phyloP scores from a whole-genome alignment of 192 early-diverging fungal genomes.

The Haplosporangium gracile region DNA sequence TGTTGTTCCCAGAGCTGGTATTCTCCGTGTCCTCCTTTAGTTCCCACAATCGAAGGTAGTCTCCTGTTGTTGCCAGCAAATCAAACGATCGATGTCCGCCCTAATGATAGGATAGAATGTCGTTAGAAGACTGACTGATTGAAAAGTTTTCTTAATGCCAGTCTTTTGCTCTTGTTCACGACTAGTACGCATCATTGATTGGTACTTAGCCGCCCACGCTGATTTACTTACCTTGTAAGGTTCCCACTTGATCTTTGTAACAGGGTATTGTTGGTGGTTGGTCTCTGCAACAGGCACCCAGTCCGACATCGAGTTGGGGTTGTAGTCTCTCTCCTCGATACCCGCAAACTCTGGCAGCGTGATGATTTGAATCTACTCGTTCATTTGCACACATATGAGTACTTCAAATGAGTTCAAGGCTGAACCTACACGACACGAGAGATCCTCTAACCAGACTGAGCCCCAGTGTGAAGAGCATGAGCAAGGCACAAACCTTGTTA shows the following conservation, averaged over 20 bases:
- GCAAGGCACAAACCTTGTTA: slow-evolving; percentile 67
- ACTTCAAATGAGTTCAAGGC: background rate
- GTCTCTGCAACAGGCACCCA: slow-evolving; percentile 83
- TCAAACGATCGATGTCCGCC: slow-evolving; percentile 65
- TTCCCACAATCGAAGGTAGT: slow-evolving; percentile 93
- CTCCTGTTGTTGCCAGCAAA: slow-evolving; percentile 90
- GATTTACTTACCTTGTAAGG: slow-evolving; percentile 70
- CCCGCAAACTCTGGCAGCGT: slow-evolving; percentile 66
- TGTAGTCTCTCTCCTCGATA: slow-evolving; percentile 32
- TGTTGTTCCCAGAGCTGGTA: slow-evolving; percentile 29
- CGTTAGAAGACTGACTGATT: background rate
- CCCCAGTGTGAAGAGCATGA: background rate
- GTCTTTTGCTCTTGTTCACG: background rate
- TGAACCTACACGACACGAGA: too few relatives aligned
- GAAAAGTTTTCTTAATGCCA: background rate
- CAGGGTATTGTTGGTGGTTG: slow-evolving; percentile 85
- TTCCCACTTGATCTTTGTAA: slow-evolving; percentile 93
- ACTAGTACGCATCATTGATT: background rate
- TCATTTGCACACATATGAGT: background rate
- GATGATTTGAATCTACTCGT: slow-evolving; percentile 73
- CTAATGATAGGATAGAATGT: slow-evolving; percentile 15
- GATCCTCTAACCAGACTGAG: too few relatives aligned
- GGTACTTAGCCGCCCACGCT: background rate
- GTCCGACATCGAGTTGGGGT: slow-evolving; percentile 63
- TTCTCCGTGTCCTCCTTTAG: slow-evolving; percentile 70